A percentile compares a stretch with the other conserved stretches of the same genome.
Evolutionary conservation across 169 alveolate genomes (phyloP).

Genomic region (Eimeria tenella): DNA sequence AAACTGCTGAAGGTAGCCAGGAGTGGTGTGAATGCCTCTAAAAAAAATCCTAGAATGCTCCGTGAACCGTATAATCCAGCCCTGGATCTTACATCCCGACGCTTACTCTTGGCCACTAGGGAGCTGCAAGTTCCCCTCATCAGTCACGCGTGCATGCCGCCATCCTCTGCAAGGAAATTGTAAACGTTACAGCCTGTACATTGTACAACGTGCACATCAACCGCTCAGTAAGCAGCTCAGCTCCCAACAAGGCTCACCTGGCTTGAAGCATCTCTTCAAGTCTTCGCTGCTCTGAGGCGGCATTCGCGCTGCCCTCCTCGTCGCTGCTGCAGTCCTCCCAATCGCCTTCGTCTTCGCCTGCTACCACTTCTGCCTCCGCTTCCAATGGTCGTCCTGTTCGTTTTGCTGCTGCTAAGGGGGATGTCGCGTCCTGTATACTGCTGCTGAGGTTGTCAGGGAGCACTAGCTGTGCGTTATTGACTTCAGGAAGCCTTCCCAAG

Average conservation of each 20-base stretch:
- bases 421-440: background rate
- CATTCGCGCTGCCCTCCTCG: background rate
- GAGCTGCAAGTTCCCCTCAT: conserved; percentile 61
- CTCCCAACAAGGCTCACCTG: background rate
- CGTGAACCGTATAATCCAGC: background rate
- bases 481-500: conserved; percentile 12
- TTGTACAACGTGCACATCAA: background rate
- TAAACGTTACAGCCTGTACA: background rate
- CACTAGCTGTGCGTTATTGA: background rate
- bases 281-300: conserved; percentile 41
- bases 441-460: background rate
- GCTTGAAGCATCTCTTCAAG: conserved; percentile 41
- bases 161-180: conserved; percentile 39
- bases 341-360: conserved; percentile 32
- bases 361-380: background rate
- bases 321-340: conserved; percentile 75
- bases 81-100: no score
- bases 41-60: background rate
- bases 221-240: background rate
- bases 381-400: no score
- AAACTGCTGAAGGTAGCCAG: no score
- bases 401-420: background rate
- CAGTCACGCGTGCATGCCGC: conserved; percentile 60
- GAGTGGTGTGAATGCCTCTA: no score
- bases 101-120: conserved; percentile 69